These are phyloP conservation scores for Xylaria sp. DNA, from an alignment of 2,329 filamentous ascomycete species.

Conservation along the genomic window DNA sequence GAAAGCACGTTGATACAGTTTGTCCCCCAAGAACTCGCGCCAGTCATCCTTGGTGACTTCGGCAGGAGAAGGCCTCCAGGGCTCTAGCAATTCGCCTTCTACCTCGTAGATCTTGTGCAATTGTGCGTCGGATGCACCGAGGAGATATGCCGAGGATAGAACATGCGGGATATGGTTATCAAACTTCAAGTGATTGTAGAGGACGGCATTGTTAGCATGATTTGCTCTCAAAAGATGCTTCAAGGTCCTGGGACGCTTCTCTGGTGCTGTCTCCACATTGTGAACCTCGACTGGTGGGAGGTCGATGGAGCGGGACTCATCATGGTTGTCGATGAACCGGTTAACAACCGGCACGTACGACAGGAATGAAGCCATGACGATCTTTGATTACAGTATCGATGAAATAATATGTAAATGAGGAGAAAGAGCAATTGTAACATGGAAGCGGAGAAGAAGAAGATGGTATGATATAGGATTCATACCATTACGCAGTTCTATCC, in stretches of 20 bases:
- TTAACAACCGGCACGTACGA: conserved; percentile 56
- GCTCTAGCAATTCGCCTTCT: conserved; percentile 75
- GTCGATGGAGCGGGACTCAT: conserved; percentile 54
- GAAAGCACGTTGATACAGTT: conserved; percentile 86
- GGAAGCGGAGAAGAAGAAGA: too few species aligned
- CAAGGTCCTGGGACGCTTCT: conserved; percentile 82
- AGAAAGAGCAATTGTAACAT: conserved; percentile 4
- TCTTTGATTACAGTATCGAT: conserved; percentile 2
- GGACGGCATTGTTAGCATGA: conserved; percentile 86
- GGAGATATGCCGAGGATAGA: conserved; percentile 83
- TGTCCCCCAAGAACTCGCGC: conserved; percentile 83
- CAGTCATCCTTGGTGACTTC: conserved; percentile 88
- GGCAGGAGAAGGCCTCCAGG: conserved; percentile 84
- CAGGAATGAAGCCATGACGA: conserved; percentile 53
- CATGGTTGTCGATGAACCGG: conserved; percentile 49
- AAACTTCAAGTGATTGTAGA: conserved; percentile 78
- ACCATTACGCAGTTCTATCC: background rate
- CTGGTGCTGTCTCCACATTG: conserved; percentile 80
- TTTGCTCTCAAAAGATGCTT: conserved; percentile 93
- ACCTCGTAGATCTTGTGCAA: conserved; percentile 84
- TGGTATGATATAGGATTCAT: background rate
- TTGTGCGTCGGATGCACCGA: conserved; percentile 79
- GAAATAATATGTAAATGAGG: background rate
- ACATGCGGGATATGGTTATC: conserved; percentile 88
- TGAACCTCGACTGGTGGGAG: conserved; percentile 78